A percentile compares a stretch with the other conserved stretches of the same genome.
These are phyloP conservation scores for Aspergillus amoenus DNA, from an alignment of 2,329 filamentous ascomycete species.

Conservation along the genomic window DNA sequence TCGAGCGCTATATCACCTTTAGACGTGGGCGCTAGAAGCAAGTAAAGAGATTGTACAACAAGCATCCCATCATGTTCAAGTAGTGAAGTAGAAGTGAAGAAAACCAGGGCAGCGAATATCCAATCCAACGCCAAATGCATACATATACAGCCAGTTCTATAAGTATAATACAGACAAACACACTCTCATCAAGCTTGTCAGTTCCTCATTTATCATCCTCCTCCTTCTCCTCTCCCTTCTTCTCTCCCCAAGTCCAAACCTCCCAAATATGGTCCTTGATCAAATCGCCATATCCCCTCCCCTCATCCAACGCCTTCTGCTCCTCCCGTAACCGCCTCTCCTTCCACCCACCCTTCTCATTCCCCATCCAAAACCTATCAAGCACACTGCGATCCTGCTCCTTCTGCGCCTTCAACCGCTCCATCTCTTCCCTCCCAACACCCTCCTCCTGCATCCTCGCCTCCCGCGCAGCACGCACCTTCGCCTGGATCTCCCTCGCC, in stretches of 20 bases:
- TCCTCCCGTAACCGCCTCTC: slow-evolving; percentile 43
- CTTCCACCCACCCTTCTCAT: slow-evolving; percentile 45
- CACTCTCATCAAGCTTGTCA: too few relatives aligned
- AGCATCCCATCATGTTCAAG: too few relatives aligned
- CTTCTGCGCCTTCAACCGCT: slow-evolving; percentile 33
- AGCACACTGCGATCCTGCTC: slow-evolving; percentile 29
- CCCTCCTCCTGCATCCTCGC: slow-evolving; percentile 24
- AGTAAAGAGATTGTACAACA: too few relatives aligned
- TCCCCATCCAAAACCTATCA: slow-evolving; percentile 41
- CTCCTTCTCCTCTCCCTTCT: slow-evolving; percentile 10
- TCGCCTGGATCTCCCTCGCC: slow-evolving; percentile 33
- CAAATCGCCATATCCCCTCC: slow-evolving; percentile 47
- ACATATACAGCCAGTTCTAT: too few relatives aligned
- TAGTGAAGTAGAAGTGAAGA: too few relatives aligned
- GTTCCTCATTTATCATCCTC: not conserved
- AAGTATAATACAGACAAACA: too few relatives aligned
- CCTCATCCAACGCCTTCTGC: slow-evolving; percentile 42
- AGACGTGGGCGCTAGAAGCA: too few relatives aligned
- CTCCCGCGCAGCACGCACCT: slow-evolving; percentile 28
- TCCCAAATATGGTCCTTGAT: slow-evolving; percentile 49
- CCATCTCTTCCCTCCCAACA: slow-evolving; percentile 28
- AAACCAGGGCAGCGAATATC: too few relatives aligned
- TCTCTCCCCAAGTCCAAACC: slow-evolving; percentile 44
- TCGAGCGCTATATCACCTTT: too few relatives aligned
- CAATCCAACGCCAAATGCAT: too few relatives aligned